These are phyloP conservation scores for Arbutus unedo DNA, from an alignment of 148 eudicot species.

Conservation along the genomic window DNA sequence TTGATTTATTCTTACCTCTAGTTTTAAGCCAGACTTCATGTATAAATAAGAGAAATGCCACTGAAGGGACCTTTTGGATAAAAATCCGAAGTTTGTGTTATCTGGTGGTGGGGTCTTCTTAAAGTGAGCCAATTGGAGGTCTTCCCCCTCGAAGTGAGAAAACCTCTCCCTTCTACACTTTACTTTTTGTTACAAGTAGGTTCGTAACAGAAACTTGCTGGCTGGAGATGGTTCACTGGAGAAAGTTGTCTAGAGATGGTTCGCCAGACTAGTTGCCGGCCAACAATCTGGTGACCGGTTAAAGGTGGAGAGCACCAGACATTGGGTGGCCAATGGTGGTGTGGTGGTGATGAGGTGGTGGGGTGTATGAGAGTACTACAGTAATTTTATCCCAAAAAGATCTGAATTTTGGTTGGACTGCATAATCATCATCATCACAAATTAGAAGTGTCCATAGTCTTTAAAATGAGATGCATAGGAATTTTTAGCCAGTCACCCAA, in stretches of 20 bases:
- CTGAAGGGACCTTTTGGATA: not conserved
- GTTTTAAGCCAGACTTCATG: not conserved
- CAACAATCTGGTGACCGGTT: not conserved
- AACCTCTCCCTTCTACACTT: not conserved
- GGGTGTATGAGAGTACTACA: not conserved
- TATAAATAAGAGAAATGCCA: not conserved
- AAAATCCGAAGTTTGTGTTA: not conserved
- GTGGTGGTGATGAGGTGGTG: not conserved
- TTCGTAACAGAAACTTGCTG: not conserved
- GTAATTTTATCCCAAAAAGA: not conserved
- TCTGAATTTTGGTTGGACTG: not conserved
- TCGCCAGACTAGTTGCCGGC: too few relatives aligned
- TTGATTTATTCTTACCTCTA: not conserved
- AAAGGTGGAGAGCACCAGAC: not conserved
- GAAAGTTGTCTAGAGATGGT: not conserved
- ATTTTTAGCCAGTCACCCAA: not conserved
- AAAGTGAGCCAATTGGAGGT: not conserved
- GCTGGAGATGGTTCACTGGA: not conserved
- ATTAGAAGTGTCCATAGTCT: not conserved
- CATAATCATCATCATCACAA: not conserved
- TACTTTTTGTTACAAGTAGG: not conserved
- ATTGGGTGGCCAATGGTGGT: not conserved
- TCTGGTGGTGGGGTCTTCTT: not conserved
- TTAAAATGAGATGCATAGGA: not conserved
- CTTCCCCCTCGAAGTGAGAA: not conserved